A percentile compares a stretch with the other conserved stretches of the same genome.
Conservation (phyloP, 306 rosid genomes). For the Trichosanthes cucumerina region DNA sequence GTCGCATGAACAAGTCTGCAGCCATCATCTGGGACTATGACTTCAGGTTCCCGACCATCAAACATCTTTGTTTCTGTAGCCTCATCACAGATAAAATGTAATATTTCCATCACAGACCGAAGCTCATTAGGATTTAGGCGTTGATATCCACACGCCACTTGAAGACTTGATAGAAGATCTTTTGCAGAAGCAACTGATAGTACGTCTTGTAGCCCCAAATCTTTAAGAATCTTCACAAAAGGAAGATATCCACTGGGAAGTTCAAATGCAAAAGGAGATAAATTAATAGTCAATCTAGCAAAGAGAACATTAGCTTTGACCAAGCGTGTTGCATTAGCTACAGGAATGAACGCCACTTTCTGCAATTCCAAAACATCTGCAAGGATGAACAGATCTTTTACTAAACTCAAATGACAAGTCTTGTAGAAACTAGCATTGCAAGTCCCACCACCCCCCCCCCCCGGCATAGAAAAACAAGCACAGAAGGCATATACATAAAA, state of each 20-base stretch:
- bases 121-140: constrained; percentile 93
- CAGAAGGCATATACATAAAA: not conserved
- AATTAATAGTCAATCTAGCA: constrained; percentile 67
- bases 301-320: constrained; percentile 69
- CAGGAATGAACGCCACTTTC: constrained; percentile 77
- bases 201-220: constrained; percentile 78
- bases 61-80: constrained; percentile 31
- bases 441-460: not conserved
- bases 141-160: constrained; percentile 82
- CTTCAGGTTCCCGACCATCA: constrained; percentile 52
- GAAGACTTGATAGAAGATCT: constrained; percentile 74
- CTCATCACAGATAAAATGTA: constrained; percentile 70
- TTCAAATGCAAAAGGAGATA: constrained; percentile 96
- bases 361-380: constrained; percentile 60
- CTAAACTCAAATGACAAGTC: not conserved
- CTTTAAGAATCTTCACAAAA: constrained; percentile 69
- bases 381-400: constrained; percentile 14
- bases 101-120: constrained; percentile 86
- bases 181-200: constrained; percentile 71
- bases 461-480: not conserved
- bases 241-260: constrained; percentile 81
- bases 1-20: constrained; percentile 87
- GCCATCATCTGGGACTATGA: constrained; percentile 86
- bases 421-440: not conserved
- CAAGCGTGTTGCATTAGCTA: constrained; percentile 91